Evolutionary conservation across 345 rosid genomes (phyloP).

Genomic region (Eutrema heterophyllum): DNA sequence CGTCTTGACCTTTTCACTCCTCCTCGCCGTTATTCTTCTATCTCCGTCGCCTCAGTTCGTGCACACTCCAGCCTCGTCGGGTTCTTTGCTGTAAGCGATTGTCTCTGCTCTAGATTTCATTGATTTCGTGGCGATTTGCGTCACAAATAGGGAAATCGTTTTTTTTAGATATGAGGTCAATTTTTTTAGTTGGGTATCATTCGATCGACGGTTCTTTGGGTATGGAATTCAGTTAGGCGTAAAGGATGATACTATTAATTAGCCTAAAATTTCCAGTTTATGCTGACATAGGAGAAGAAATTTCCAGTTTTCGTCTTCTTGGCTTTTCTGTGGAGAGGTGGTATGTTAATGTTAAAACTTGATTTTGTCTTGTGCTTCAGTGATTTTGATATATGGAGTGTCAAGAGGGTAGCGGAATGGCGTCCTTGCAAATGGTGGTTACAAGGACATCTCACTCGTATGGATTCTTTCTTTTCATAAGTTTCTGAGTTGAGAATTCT

Average conservation of each 20-base stretch:
- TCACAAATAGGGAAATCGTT: neutral
- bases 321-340: neutral
- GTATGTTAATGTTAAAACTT: neutral
- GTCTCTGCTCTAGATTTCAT: neutral
- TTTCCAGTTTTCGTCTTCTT: neutral
- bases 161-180: neutral
- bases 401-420: constrained; percentile 73
- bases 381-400: constrained; percentile 72
- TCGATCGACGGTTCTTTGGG: neutral
- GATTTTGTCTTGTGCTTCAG: constrained; percentile 27
- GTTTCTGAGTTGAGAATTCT: neutral
- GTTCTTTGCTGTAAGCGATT: constrained; percentile 32
- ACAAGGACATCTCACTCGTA: constrained; percentile 61
- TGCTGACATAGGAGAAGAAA: neutral
- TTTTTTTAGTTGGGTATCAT: neutral
- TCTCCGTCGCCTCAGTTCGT: constrained; percentile 43
- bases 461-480: neutral
- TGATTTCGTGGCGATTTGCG: neutral
- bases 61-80: constrained; percentile 13
- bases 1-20: constrained; percentile 49
- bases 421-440: constrained; percentile 96
- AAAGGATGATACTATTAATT: neutral
- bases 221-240: neutral
- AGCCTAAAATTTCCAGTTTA: neutral
- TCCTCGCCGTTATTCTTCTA: constrained; percentile 53